Conservation (phyloP, 441 rosid genomes). For the Syzygium syzygioides region DNA sequence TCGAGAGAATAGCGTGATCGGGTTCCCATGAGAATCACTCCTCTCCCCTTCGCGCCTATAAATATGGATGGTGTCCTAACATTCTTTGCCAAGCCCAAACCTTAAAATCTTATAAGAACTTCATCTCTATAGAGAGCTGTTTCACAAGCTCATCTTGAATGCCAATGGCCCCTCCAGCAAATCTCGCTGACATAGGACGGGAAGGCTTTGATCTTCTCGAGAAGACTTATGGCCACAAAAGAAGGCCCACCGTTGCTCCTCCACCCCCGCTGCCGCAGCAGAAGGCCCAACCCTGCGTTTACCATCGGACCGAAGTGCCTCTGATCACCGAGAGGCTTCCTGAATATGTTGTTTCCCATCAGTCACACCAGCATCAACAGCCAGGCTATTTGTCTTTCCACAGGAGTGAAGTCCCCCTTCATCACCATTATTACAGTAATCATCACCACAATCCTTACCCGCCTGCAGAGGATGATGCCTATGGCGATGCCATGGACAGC, state of each 20-base stretch:
- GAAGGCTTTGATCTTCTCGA: slow-evolving; percentile 16
- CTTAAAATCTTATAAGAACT: neutral
- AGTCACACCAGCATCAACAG: neutral
- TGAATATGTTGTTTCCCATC: neutral
- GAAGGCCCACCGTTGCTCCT: neutral
- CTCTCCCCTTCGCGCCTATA: neutral
- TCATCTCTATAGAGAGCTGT: neutral
- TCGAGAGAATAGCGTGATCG: neutral
- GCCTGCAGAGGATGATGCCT: neutral
- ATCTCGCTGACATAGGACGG: slow-evolving; percentile 2
- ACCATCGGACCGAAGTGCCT: neutral
- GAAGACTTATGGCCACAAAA: neutral
- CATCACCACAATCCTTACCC: neutral
- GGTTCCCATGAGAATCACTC: neutral
- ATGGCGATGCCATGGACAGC: neutral
- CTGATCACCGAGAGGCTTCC: neutral
- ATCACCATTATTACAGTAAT: neutral
- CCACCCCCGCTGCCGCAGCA: neutral
- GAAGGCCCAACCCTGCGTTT: neutral
- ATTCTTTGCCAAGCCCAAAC: neutral
- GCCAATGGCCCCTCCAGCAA: slow-evolving; percentile 12
- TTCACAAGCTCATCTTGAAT: neutral
- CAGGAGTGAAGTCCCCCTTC: neutral
- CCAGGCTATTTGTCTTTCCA: neutral
- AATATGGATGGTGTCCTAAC: neutral